These are phyloP conservation scores for Fraxinus quadrangulata DNA, from an alignment of 257 asterid species.

Conservation along the genomic window DNA sequence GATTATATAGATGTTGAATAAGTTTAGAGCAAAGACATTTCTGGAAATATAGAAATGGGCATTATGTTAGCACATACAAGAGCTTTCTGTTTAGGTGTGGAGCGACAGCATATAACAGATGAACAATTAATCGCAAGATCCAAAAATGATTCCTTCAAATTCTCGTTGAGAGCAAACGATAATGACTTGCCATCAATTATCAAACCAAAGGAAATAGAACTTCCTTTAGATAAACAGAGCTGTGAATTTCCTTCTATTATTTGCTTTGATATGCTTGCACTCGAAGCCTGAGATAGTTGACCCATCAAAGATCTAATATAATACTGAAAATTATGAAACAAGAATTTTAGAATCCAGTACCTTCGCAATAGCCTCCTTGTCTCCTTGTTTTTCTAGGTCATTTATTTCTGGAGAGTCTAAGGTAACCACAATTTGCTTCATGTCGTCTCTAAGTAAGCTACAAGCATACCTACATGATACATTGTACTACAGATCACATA, in stretches of 20 bases:
- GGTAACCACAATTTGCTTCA: constrained; percentile 79
- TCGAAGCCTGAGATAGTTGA: constrained; percentile 57
- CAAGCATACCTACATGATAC: constrained; percentile 68
- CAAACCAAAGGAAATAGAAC: constrained; percentile 59
- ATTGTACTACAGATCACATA: constrained; percentile 21
- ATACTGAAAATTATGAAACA: neutral
- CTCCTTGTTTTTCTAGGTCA: constrained; percentile 65
- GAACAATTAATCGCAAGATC: constrained; percentile 76
- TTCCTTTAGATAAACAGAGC: constrained; percentile 50
- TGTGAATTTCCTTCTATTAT: constrained; percentile 53
- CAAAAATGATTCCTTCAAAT: constrained; percentile 64
- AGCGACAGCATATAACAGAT: constrained; percentile 94
- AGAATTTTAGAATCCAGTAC: constrained; percentile 39
- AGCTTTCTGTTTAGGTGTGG: constrained; percentile 97
- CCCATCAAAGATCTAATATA: constrained; percentile 22
- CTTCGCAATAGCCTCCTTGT: constrained; percentile 67
- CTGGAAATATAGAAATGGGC: constrained; percentile 6
- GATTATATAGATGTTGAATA: constrained; percentile 40
- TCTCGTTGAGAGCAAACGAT: constrained; percentile 55
- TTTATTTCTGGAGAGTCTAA: constrained; percentile 63
- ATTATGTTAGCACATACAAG: constrained; percentile 57
- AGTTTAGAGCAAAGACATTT: constrained; percentile 6
- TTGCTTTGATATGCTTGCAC: constrained; percentile 60
- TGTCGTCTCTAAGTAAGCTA: constrained; percentile 80
- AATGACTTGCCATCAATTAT: constrained; percentile 84